Percentiles rank a stretch among this genome's conserved stretches.
phyloP scores from a whole-genome alignment of 768 basidiomycete genomes.

The Lepiota brunneoincarnata region DNA sequence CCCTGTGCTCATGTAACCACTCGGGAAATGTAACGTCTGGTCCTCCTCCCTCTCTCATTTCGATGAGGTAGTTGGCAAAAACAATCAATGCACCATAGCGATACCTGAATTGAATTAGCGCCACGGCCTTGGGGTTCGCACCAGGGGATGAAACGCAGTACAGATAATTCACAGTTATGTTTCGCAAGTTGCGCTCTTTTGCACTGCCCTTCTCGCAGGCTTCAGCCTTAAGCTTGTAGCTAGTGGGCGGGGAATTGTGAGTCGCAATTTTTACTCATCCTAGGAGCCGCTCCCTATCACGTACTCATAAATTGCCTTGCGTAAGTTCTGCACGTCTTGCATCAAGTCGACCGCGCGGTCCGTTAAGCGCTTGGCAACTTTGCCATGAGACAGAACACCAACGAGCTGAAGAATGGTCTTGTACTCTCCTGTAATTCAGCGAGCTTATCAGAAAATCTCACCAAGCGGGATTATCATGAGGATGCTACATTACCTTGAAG shows the following conservation, averaged over 20 bases:
- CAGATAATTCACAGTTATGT: slow-evolving; percentile 87
- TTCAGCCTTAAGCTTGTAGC: slow-evolving; percentile 89
- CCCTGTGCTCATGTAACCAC: slow-evolving; percentile 82
- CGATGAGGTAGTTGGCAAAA: slow-evolving; percentile 93
- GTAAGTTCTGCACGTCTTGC: slow-evolving; percentile 96
- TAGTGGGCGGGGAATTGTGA: slow-evolving; percentile 25
- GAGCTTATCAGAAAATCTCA: not conserved
- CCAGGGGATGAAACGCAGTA: slow-evolving; percentile 29
- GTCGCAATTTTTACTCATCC: not conserved
- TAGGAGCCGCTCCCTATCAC: slow-evolving; percentile 24
- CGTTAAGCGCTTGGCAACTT: slow-evolving; percentile 86
- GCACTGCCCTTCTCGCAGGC: slow-evolving; percentile 74
- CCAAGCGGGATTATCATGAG: not conserved
- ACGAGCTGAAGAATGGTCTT: slow-evolving; percentile 95
- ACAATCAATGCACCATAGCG: slow-evolving; percentile 92
- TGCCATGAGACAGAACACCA: slow-evolving; percentile 87
- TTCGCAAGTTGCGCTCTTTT: slow-evolving; percentile 74
- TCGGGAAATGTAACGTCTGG: slow-evolving; percentile 61
- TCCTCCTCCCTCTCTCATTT: slow-evolving; percentile 41
- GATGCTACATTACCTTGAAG: slow-evolving; percentile 58
- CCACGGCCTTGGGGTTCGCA: slow-evolving; percentile 2
- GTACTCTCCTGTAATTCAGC: slow-evolving; percentile 79
- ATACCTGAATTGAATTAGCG: slow-evolving; percentile 42
- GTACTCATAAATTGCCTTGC: slow-evolving; percentile 93
- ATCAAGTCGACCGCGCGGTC: slow-evolving; percentile 89